A percentile compares a stretch with the other conserved stretches of the same genome.
Evolutionary conservation across 2,329 filamentous ascomycete species (phyloP).

Genomic region (Akanthomyces uredinophilus): DNA sequence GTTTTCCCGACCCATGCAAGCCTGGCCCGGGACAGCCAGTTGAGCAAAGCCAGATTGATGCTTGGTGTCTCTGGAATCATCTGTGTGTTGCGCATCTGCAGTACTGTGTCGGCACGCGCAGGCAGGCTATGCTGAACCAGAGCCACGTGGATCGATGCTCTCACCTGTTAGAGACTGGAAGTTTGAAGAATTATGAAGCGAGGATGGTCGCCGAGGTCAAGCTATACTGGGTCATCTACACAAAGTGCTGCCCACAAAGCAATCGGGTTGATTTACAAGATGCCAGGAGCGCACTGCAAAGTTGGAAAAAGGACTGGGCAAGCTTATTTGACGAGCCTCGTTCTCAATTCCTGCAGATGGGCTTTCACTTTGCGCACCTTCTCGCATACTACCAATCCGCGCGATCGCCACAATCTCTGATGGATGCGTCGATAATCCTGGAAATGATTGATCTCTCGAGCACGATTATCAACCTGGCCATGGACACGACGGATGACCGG

Average conservation of each 20-base stretch:
- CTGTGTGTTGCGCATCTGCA: slow-evolving; percentile 25
- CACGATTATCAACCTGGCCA: slow-evolving; percentile 25
- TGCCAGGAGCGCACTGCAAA: slow-evolving; percentile 15
- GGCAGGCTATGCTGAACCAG: slow-evolving; percentile 20
- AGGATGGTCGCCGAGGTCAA: slow-evolving; percentile 26
- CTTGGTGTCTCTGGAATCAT: slow-evolving; percentile 26
- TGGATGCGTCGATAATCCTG: slow-evolving; percentile 15
- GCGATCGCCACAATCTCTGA: slow-evolving; percentile 17
- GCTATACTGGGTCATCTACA: slow-evolving; percentile 26
- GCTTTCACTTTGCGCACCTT: slow-evolving; percentile 25
- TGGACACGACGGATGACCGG: slow-evolving; percentile 25
- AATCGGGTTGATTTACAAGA: slow-evolving; percentile 14
- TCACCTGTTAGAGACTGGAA: slow-evolving; percentile 12
- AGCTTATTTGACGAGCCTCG: slow-evolving; percentile 23
- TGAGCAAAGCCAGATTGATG: slow-evolving; percentile 10
- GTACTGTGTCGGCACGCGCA: slow-evolving; percentile 25
- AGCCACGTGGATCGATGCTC: slow-evolving; percentile 21
- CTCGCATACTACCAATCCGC: slow-evolving; percentile 22
- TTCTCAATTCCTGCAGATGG: slow-evolving; percentile 27
- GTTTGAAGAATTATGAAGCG: slow-evolving; percentile 22
- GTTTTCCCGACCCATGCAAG: slow-evolving; percentile 13
- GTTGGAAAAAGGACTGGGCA: slow-evolving; percentile 22
- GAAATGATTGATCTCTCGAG: slow-evolving; percentile 23
- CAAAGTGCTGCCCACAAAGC: slow-evolving; percentile 16
- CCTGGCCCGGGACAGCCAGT: background rate